phyloP scores from a whole-genome alignment of 1,284 basidiomycete species.

The Peniophora sp. region DNA sequence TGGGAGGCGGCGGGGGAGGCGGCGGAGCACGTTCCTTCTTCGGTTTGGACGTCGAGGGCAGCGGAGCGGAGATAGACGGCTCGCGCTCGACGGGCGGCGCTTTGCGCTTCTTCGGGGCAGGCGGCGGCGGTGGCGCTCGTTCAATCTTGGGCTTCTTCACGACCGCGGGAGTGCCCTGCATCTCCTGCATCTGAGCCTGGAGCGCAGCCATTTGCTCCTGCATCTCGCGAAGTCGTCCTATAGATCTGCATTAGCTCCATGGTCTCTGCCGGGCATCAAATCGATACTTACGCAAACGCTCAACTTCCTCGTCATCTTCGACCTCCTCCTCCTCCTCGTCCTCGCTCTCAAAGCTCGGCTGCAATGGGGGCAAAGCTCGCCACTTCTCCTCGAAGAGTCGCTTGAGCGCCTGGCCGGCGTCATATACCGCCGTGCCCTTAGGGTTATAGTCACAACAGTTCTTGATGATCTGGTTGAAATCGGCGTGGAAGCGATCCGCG shows the following conservation, averaged over 20 bases:
- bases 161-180: slow-evolving; percentile 28
- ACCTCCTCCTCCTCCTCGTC: slow-evolving; percentile 44
- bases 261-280: slow-evolving; percentile 5
- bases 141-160: slow-evolving; percentile 57
- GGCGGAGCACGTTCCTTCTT: slow-evolving; percentile 25
- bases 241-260: slow-evolving; percentile 6
- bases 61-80: slow-evolving; percentile 22
- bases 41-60: slow-evolving; percentile 58
- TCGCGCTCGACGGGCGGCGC: slow-evolving; percentile 23
- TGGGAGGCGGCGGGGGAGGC: slow-evolving; percentile 24
- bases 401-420: slow-evolving; percentile 76
- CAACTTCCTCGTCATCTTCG: slow-evolving; percentile 35
- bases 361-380: slow-evolving; percentile 67
- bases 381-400: slow-evolving; percentile 89
- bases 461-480: slow-evolving; percentile 89
- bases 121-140: slow-evolving; percentile 17
- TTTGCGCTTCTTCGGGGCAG: slow-evolving; percentile 36
- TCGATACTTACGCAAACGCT: slow-evolving; percentile 43
- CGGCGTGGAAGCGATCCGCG: slow-evolving; percentile 76
- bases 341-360: slow-evolving; percentile 35
- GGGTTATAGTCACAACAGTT: slow-evolving; percentile 96
- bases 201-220: slow-evolving; percentile 71
- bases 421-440: slow-evolving; percentile 77
- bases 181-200: slow-evolving; percentile 51
- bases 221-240: slow-evolving; percentile 63